phyloP scores from a whole-genome alignment of 345 rosid genomes.

The Ceriops zippeliana region DNA sequence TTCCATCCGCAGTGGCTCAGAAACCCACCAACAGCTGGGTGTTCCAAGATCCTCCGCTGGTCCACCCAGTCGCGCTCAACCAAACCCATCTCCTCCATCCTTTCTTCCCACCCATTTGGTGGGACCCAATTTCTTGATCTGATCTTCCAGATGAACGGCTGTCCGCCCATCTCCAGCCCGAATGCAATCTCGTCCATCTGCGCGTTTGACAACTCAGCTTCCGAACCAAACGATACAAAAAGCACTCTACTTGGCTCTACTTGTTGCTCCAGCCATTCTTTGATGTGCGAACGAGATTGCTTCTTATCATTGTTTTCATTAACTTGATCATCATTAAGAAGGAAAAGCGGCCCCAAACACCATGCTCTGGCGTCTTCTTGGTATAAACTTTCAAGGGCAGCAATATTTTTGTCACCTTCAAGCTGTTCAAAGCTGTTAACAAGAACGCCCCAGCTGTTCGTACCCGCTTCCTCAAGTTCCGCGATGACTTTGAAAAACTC shows the following conservation, averaged over 20 bases:
- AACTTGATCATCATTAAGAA: not conserved
- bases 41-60: constrained; percentile 4
- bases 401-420: constrained; percentile 13
- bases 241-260: not conserved
- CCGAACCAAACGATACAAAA: constrained; percentile 15
- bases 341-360: constrained; percentile 17
- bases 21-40: constrained; percentile 10
- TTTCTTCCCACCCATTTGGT: constrained; percentile 11
- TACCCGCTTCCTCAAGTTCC: constrained; percentile 8
- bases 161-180: constrained; percentile 9
- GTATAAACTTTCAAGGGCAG: constrained; percentile 8
- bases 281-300: not conserved
- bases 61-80: constrained; percentile 14
- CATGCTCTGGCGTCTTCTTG: constrained; percentile 11
- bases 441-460: constrained; percentile 19
- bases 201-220: not conserved
- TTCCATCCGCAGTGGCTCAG: constrained; percentile 25
- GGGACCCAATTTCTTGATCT: constrained; percentile 8
- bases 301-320: not conserved
- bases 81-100: constrained; percentile 2
- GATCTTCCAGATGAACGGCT: constrained; percentile 20
- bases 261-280: constrained; percentile 7
- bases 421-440: constrained; percentile 31
- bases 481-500: not conserved
- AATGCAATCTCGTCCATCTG: constrained; percentile 18